Percentiles rank a stretch among this genome's conserved stretches.
phyloP scores from a whole-genome alignment of 2,329 filamentous ascomycete species.

The Basipetospora chlamydospora region DNA sequence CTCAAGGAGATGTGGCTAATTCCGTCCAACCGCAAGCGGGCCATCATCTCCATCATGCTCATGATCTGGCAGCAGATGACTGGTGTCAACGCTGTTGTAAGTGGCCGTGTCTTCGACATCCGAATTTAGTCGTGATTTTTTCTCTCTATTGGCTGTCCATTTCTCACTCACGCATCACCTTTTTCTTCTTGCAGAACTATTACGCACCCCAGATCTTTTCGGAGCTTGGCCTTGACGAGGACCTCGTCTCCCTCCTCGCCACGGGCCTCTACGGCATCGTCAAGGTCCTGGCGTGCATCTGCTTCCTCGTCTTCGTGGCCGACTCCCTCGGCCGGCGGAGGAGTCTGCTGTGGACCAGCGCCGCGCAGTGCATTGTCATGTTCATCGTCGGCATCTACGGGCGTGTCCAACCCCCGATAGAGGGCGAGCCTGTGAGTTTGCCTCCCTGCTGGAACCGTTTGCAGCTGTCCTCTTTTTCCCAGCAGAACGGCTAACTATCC shows the following conservation, averaged over 20 bases:
- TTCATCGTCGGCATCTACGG: slow-evolving; percentile 61
- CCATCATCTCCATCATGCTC: slow-evolving; percentile 43
- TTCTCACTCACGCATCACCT: too few species aligned
- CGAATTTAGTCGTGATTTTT: too few species aligned
- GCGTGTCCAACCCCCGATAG: slow-evolving; percentile 41
- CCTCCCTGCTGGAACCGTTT: not conserved
- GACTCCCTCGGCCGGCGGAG: slow-evolving; percentile 53
- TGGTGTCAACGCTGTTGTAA: slow-evolving; percentile 33
- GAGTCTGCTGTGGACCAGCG: slow-evolving; percentile 48
- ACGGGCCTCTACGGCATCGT: slow-evolving; percentile 62
- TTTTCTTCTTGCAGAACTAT: slow-evolving; percentile 42
- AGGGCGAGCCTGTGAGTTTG: slow-evolving; percentile 26
- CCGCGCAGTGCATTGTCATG: slow-evolving; percentile 47
- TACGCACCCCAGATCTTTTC: slow-evolving; percentile 57
- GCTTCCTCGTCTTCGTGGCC: slow-evolving; percentile 52
- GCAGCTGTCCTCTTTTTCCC: not conserved
- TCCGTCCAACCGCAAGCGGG: slow-evolving; percentile 47
- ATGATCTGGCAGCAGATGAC: slow-evolving; percentile 64
- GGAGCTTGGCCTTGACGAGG: slow-evolving; percentile 44
- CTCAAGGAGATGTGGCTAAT: slow-evolving; percentile 50
- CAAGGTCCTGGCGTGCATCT: slow-evolving; percentile 48
- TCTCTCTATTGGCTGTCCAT: too few species aligned
- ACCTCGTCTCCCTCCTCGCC: slow-evolving; percentile 48
- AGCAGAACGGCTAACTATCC: not conserved
- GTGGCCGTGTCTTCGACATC: too few species aligned